Conservation (phyloP, 108 stramenopile species). For the Phaeodactylum tricornutum region DNA sequence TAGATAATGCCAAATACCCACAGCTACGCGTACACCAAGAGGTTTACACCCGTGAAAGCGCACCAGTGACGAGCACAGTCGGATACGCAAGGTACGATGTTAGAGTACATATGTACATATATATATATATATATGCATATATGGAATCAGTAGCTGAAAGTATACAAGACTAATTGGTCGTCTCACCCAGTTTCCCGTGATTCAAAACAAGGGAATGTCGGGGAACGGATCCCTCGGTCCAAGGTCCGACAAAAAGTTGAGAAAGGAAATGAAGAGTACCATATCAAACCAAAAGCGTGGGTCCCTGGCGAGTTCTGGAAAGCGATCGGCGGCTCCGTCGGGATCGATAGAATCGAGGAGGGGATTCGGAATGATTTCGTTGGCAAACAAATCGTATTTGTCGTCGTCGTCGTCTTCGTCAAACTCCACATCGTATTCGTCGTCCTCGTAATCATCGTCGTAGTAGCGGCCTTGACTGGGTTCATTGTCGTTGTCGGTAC, state of each 20-base stretch:
- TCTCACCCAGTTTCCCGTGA: no score
- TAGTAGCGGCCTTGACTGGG: not conserved
- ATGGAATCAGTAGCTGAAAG: no score
- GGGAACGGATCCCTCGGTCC: slow-evolving; percentile 22
- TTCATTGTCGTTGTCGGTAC: slow-evolving; percentile 1
- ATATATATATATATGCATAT: no score
- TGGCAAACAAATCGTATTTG: slow-evolving; percentile 23
- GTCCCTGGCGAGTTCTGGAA: slow-evolving; percentile 39
- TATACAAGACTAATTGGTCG: no score
- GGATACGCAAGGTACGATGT: no score
- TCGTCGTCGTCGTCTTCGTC: slow-evolving; percentile 34
- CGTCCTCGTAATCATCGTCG: slow-evolving; percentile 18
- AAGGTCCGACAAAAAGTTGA: slow-evolving; percentile 28
- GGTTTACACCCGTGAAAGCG: no score
- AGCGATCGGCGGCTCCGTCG: slow-evolving; percentile 44
- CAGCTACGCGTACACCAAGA: no score
- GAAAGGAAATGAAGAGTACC: slow-evolving; percentile 23
- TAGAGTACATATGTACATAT: no score
- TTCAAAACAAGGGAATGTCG: slow-evolving; percentile 11
- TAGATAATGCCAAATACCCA: no score
- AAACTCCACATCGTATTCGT: slow-evolving; percentile 22
- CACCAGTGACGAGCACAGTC: no score
- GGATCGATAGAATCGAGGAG: slow-evolving; percentile 50
- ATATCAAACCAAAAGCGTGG: slow-evolving; percentile 47
- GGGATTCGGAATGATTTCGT: slow-evolving; percentile 42